Evolutionary conservation across 2,329 filamentous ascomycete genomes (phyloP).

Genomic region (Tolypocladium guangdongense): DNA sequence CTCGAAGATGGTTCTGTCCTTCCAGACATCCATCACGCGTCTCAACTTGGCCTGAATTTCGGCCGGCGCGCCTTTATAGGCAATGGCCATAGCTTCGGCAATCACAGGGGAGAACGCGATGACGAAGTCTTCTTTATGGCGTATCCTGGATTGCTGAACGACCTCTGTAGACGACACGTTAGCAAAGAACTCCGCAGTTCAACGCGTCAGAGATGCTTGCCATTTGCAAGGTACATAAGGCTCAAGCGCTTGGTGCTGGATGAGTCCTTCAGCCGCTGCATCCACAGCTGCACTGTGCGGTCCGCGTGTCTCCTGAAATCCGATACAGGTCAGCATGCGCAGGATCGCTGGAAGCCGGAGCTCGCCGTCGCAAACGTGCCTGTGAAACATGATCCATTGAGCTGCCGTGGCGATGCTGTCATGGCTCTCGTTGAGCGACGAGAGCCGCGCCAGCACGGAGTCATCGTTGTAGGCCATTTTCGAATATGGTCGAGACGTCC

Average conservation of each 20-base stretch:
- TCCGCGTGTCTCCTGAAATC: constrained; percentile 72
- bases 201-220: constrained; percentile 31
- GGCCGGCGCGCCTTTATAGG: constrained; percentile 78
- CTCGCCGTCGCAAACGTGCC: constrained; percentile 39
- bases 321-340: constrained; percentile 1
- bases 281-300: constrained; percentile 83
- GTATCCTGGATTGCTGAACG: constrained; percentile 87
- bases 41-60: constrained; percentile 83
- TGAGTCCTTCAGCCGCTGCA: constrained; percentile 80
- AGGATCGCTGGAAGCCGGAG: too few species aligned
- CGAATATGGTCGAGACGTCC: not conserved
- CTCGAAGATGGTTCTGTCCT: constrained; percentile 76
- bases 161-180: constrained; percentile 54
- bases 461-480: constrained; percentile 92
- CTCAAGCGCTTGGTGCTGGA: constrained; percentile 78
- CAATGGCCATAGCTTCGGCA: constrained; percentile 78
- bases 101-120: constrained; percentile 85
- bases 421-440: constrained; percentile 91
- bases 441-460: constrained; percentile 87
- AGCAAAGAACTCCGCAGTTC: not conserved
- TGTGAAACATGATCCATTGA: constrained; percentile 99
- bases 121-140: constrained; percentile 86
- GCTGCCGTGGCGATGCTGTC: constrained; percentile 93
- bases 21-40: constrained; percentile 91
- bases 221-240: constrained; percentile 89